These are phyloP conservation scores for Penicillium paneum DNA, from an alignment of 2,329 filamentous ascomycete genomes.

Conservation along the genomic window DNA sequence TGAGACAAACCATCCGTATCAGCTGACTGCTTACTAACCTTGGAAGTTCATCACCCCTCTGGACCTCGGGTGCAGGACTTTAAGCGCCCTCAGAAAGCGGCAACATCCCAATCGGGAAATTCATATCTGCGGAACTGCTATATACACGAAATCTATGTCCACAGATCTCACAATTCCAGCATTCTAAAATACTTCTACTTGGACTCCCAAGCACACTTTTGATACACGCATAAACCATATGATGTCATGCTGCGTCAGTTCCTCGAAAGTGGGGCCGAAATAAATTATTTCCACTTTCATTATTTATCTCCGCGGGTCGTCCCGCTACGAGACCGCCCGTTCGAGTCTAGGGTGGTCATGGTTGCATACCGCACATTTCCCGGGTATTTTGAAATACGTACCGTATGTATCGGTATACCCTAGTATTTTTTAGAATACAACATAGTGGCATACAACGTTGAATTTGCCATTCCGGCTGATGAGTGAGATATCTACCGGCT, in stretches of 20 bases:
- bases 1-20: too few relatives aligned
- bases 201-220: background rate
- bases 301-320: slow-evolving; percentile 19
- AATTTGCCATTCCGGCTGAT: background rate
- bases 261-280: background rate
- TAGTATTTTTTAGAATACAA: background rate
- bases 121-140: too few relatives aligned
- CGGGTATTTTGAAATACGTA: background rate
- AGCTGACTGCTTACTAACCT: too few relatives aligned
- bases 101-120: too few relatives aligned
- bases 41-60: too few relatives aligned
- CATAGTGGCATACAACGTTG: background rate
- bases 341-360: background rate
- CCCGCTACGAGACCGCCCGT: slow-evolving; percentile 12
- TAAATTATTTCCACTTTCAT: background rate
- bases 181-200: background rate
- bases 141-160: background rate
- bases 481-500: background rate
- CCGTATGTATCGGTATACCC: background rate
- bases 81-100: too few relatives aligned
- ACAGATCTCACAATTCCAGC: background rate
- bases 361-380: background rate
- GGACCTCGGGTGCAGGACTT: too few relatives aligned
- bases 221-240: background rate
- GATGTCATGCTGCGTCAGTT: background rate